Conservation (phyloP, 345 rosid genomes). For the Salix viminalis region DNA sequence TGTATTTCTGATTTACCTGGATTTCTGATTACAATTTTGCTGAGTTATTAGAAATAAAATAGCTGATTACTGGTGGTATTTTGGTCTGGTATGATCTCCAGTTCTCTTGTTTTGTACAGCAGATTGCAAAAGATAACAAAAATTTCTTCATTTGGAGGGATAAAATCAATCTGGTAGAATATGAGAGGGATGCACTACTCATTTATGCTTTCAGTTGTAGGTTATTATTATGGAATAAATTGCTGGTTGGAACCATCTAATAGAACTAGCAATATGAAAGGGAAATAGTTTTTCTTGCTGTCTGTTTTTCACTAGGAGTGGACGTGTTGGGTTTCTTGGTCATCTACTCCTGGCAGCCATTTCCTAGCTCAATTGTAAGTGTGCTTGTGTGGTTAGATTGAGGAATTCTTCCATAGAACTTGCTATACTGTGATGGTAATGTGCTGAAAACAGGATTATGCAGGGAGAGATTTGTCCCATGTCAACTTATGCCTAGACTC, state of each 20-base stretch:
- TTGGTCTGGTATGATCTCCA: not conserved
- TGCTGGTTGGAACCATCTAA: not conserved
- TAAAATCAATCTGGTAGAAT: not conserved
- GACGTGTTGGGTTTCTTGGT: not conserved
- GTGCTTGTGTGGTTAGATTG: not conserved
- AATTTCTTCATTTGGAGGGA: not conserved
- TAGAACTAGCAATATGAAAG: not conserved
- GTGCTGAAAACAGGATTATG: not conserved
- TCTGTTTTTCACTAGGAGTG: not conserved
- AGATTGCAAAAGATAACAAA: not conserved
- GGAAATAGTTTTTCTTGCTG: not conserved
- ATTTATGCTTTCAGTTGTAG: not conserved
- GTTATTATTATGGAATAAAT: not conserved
- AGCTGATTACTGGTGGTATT: not conserved
- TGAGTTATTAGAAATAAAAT: not conserved
- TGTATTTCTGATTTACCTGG: not conserved
- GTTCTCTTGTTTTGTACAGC: not conserved
- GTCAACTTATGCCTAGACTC: not conserved
- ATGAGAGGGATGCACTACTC: not conserved
- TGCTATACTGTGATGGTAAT: not conserved
- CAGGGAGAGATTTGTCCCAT: not conserved
- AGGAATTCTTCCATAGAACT: not conserved
- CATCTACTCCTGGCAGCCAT: not conserved
- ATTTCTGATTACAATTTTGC: not conserved
- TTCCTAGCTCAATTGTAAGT: not conserved